These are phyloP conservation scores for Leishmania arabica DNA, from an alignment of 208 protist genomes.

Conservation along the genomic window DNA sequence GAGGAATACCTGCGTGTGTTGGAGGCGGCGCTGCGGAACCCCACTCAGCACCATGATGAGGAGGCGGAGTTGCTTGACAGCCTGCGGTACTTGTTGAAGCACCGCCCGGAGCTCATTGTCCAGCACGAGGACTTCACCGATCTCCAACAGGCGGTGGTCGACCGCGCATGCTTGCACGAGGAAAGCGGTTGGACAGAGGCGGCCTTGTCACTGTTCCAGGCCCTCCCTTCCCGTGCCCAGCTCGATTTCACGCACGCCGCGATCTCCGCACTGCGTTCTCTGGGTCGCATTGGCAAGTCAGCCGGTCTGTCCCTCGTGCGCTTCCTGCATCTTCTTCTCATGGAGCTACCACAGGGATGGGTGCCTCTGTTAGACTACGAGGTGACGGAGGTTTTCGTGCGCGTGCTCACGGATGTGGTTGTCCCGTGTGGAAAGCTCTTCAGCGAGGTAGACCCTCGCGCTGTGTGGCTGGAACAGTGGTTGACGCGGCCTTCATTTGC, in stretches of 20 bases:
- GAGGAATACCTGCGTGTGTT: conserved; percentile 21
- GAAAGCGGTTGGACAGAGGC: conserved; percentile 9
- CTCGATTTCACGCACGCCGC: conserved; percentile 22
- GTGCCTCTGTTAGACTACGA: conserved; percentile 41
- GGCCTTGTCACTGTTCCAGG: conserved; percentile 23
- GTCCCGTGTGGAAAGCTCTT: conserved; percentile 31
- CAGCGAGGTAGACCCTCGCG: conserved; percentile 38
- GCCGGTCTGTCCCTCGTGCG: conserved; percentile 6
- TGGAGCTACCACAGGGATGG: conserved; percentile 41
- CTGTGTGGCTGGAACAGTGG: conserved; percentile 48
- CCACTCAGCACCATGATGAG: neutral
- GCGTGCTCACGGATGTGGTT: conserved; percentile 36
- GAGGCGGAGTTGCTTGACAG: conserved; percentile 11
- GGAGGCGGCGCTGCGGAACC: neutral
- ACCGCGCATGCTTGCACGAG: conserved; percentile 3
- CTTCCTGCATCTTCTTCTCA: conserved; percentile 22
- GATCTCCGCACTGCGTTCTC: neutral
- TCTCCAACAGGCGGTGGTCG: conserved; percentile 12
- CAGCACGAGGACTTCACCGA: conserved; percentile 11
- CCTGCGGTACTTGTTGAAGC: conserved; percentile 19
- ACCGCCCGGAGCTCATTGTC: conserved; percentile 24
- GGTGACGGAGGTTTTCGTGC: conserved; percentile 36
- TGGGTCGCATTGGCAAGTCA: neutral
- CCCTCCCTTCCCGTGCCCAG: conserved; percentile 16
- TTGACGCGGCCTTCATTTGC: conserved; percentile 36